These are phyloP conservation scores for Cercophora newfieldiana DNA, from an alignment of 495 filamentous ascomycete genomes.

Conservation along the genomic window DNA sequence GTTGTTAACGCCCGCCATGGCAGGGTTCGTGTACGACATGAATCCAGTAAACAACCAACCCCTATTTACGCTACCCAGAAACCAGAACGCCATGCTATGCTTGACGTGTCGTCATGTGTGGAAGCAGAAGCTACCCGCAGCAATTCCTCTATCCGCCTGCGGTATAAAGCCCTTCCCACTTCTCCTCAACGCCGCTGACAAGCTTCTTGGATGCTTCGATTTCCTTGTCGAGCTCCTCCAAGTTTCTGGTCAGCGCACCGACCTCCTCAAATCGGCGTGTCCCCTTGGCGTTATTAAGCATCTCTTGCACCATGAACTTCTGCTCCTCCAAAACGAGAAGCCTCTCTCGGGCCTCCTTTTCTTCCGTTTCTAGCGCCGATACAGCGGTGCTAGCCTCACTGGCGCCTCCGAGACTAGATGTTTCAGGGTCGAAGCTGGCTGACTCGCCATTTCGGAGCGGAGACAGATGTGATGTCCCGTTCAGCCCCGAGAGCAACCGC, in stretches of 20 bases:
- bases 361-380: constrained; percentile 76
- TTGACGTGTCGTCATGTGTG: neutral
- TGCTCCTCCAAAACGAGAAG: constrained; percentile 94
- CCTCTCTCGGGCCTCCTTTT: constrained; percentile 79
- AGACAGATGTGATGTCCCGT: constrained; percentile 25
- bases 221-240: constrained; percentile 82
- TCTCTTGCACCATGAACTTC: constrained; percentile 84
- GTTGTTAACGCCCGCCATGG: too few species aligned
- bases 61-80: neutral
- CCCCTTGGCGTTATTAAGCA: constrained; percentile 80
- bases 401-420: constrained; percentile 53
- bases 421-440: constrained; percentile 52
- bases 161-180: constrained; percentile 51
- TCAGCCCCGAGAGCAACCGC: constrained; percentile 38
- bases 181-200: constrained; percentile 56
- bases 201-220: constrained; percentile 65
- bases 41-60: neutral
- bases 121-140: neutral
- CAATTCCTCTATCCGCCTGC: constrained; percentile 3
- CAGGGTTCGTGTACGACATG: neutral
- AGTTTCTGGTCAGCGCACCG: constrained; percentile 70
- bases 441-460: constrained; percentile 48
- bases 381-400: constrained; percentile 63
- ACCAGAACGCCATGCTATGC: constrained; percentile 24
- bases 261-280: constrained; percentile 89